These are phyloP conservation scores for Gnomoniopsis sp. DNA, from an alignment of 2,329 filamentous ascomycete genomes.

Conservation along the genomic window DNA sequence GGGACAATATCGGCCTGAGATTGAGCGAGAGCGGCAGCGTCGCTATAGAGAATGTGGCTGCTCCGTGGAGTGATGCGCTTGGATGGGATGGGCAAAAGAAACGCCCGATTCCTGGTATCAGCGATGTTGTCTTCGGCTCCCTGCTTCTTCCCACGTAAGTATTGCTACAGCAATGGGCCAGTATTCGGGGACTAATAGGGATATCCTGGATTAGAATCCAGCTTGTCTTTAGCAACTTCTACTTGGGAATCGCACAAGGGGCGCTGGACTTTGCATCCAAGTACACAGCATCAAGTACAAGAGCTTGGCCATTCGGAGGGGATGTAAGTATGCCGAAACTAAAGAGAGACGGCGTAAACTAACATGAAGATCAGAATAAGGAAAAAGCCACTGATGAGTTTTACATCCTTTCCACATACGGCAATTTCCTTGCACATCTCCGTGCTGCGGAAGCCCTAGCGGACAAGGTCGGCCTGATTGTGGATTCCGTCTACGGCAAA, in stretches of 20 bases:
- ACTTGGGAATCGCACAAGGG: slow-evolving; percentile 60
- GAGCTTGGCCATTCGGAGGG: slow-evolving; percentile 62
- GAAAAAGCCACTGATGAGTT: slow-evolving; percentile 58
- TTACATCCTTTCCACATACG: slow-evolving; percentile 63
- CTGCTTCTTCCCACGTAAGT: slow-evolving; percentile 56
- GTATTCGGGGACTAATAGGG: not conserved
- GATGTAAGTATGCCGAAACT: slow-evolving; percentile 38
- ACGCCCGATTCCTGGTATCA: slow-evolving; percentile 44
- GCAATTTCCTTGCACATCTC: slow-evolving; percentile 60
- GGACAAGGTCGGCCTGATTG: slow-evolving; percentile 49
- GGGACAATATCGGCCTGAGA: slow-evolving; percentile 62
- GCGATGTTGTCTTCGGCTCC: slow-evolving; percentile 52
- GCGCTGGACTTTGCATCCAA: slow-evolving; percentile 51
- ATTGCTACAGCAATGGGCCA: too few species aligned
- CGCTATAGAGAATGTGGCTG: slow-evolving; percentile 53
- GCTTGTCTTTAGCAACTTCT: slow-evolving; percentile 64
- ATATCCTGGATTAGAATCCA: slow-evolving; percentile 44
- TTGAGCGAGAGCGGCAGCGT: slow-evolving; percentile 63
- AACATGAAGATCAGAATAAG: slow-evolving; percentile 39
- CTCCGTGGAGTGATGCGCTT: slow-evolving; percentile 58
- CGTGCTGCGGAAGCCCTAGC: slow-evolving; percentile 57
- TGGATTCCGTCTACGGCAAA: slow-evolving; percentile 43
- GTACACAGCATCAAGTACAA: slow-evolving; percentile 55
- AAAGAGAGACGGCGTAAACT: not conserved
- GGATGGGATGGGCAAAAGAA: slow-evolving; percentile 54